These are phyloP conservation scores for Boletellus ananas DNA, from an alignment of 768 basidiomycete genomes.

Conservation along the genomic window DNA sequence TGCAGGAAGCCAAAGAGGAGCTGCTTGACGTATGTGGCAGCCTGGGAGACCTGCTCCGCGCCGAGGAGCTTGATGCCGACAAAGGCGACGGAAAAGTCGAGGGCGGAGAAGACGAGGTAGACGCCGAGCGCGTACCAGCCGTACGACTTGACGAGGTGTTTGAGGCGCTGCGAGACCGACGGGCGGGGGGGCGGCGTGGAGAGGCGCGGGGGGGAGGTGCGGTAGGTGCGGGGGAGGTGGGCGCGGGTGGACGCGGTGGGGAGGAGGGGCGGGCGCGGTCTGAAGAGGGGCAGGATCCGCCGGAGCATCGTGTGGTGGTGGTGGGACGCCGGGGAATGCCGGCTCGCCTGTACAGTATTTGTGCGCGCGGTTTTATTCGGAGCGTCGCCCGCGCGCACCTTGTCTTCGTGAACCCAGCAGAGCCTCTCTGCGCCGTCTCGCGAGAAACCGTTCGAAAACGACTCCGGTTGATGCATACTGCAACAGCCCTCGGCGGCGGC, in stretches of 20 bases:
- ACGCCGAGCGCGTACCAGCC: slow-evolving; percentile 96
- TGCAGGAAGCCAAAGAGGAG: slow-evolving; percentile 42
- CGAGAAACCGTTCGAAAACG: slow-evolving; percentile 15
- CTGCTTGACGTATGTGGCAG: slow-evolving; percentile 57
- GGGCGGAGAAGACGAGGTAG: slow-evolving; percentile 64
- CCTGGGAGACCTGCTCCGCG: slow-evolving; percentile 79
- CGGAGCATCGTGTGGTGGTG: slow-evolving; percentile 32
- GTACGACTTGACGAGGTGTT: slow-evolving; percentile 83
- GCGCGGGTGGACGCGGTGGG: slow-evolving; percentile 30
- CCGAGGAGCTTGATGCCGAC: slow-evolving; percentile 82
- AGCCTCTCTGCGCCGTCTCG: slow-evolving; percentile 12
- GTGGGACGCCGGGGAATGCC: background rate
- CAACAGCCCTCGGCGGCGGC: slow-evolving; percentile 34
- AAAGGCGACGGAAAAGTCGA: slow-evolving; percentile 87
- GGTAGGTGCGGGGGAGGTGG: slow-evolving; percentile 41
- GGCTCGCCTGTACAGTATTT: too few relatives aligned
- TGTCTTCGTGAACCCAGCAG: slow-evolving; percentile 16
- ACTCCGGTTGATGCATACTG: slow-evolving; percentile 43
- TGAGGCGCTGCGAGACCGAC: slow-evolving; percentile 66
- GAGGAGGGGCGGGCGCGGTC: slow-evolving; percentile 45
- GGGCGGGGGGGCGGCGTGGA: slow-evolving; percentile 42
- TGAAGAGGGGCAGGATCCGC: slow-evolving; percentile 42
- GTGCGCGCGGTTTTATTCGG: slow-evolving; percentile 8
- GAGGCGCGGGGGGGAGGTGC: slow-evolving; percentile 39
- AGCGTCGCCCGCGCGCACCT: slow-evolving; percentile 9